Percentiles rank a stretch among this genome's conserved stretches.
Conservation (phyloP, 805 yeast species). For the Torulaspora delbrueckii region DNA sequence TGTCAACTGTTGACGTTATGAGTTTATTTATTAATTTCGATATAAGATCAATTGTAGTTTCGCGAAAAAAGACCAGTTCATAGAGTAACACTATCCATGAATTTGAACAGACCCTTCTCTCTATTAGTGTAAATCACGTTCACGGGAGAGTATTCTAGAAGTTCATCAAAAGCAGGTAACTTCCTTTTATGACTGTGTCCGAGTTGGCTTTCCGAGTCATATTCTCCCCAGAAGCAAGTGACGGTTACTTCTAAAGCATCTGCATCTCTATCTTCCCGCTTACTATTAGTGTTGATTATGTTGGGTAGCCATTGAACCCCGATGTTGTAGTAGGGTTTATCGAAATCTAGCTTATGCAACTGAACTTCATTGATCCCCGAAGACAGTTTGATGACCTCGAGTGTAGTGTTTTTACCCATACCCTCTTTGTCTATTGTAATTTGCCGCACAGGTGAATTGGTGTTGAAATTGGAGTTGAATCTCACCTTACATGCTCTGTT, state of each 20-base stretch:
- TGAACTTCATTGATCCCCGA: conserved; percentile 62
- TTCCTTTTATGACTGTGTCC: conserved; percentile 40
- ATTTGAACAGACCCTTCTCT: conserved; percentile 63
- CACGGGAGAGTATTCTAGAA: conserved; percentile 61
- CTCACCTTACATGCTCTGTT: conserved; percentile 60
- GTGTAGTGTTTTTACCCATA: conserved; percentile 24
- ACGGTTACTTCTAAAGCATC: conserved; percentile 52
- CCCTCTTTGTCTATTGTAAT: conserved; percentile 47
- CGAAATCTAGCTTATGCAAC: conserved; percentile 62
- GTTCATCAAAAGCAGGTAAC: conserved; percentile 69
- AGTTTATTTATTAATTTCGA: not conserved
- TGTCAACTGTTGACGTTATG: not conserved
- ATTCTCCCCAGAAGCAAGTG: conserved; percentile 77
- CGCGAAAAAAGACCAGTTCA: conserved; percentile 11
- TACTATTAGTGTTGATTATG: conserved; percentile 37
- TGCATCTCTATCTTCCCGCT: conserved; percentile 28
- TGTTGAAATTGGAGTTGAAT: conserved; percentile 47
- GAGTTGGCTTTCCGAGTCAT: conserved; percentile 41
- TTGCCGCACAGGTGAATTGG: conserved; percentile 58
- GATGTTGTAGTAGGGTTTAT: conserved; percentile 47
- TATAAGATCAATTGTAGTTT: no score
- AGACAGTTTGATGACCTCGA: conserved; percentile 47
- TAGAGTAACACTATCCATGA: conserved; percentile 46
- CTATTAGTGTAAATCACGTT: conserved; percentile 61
- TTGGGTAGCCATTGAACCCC: conserved; percentile 77